Evolutionary conservation across 768 basidiomycete species (phyloP), one percentile per base, ranked within the genome.

Genomic region (Suillus spraguei): DNA sequence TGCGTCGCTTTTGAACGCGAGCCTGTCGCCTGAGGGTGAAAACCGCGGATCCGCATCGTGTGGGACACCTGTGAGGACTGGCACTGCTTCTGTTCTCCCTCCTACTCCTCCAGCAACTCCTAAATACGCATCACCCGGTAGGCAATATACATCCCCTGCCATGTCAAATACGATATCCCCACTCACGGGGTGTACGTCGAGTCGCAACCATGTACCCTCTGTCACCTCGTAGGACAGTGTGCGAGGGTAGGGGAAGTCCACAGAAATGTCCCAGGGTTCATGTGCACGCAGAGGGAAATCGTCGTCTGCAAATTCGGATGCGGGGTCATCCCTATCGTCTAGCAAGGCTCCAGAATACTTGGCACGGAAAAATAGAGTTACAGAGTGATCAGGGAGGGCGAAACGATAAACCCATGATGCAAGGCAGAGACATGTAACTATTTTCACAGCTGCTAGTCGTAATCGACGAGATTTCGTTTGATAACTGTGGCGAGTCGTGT

Each of bases 141-240:
- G 78, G 68, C 90, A 91, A 72, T 90, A 91, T 35, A 91, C 70
- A 69, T 92, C 89, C 3, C 90, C 90, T 8, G 87, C 74, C 83
- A 91, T 89, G 71, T 90, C 90, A 61, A 90, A 91, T 8, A 90
- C 81, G 52, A 91, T 82, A 66, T 91, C 90, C 14, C 90, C 89
- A 3, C 83, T 82, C 60, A 77, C 75, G n/a, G 88, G 87, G 65
- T 89, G 85, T 2, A 90, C 89, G 68, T 91, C 90, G 36, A 91
- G 81, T 13, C 89, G 81, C 60, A 91, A 76, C 89, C 89, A 92
- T 41, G 90, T 91, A 9, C 90, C 90, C 70, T 91, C 87, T 47
- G 81, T 78, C 16, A 91, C 89, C 62, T 90, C 85, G 71, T 87
- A 92, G 61, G 84, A 81, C 38, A 91, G 77, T 22, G 74, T 75